Evolutionary conservation across 441 rosid species (phyloP).

Genomic region (Melastoma candidum): DNA sequence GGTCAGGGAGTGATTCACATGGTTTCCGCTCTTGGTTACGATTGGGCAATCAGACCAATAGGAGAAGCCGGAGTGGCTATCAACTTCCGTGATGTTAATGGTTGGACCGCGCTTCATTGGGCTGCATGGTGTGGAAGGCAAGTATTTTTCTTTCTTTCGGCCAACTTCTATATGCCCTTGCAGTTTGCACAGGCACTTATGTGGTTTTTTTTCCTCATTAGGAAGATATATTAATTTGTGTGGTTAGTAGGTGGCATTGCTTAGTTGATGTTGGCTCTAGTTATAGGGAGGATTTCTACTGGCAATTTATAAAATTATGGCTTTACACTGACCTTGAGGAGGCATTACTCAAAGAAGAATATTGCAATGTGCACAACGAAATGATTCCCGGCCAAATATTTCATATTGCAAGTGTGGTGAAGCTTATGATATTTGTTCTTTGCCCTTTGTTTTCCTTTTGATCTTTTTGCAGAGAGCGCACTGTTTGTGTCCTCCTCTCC

Average conservation of each 20-base stretch:
- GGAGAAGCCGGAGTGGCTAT: slow-evolving; percentile 42
- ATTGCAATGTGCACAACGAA: too few species aligned
- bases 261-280: too few species aligned
- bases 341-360: too few species aligned
- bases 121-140: slow-evolving; percentile 64
- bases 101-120: slow-evolving; percentile 68
- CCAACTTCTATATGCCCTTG: not conserved
- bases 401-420: slow-evolving; percentile 1
- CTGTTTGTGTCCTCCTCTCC: slow-evolving; percentile 43
- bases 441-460: not conserved
- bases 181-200: too few species aligned
- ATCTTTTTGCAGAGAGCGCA: slow-evolving; percentile 52
- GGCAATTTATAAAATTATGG: too few species aligned
- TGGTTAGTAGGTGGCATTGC: too few species aligned
- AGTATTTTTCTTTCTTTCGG: slow-evolving; percentile 13
- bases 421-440: not conserved
- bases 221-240: too few species aligned
- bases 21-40: slow-evolving; percentile 60
- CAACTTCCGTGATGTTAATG: slow-evolving; percentile 51
- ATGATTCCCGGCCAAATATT: too few species aligned
- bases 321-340: too few species aligned
- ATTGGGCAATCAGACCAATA: slow-evolving; percentile 45
- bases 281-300: too few species aligned
- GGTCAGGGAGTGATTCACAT: slow-evolving; percentile 62
- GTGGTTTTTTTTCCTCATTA: too few species aligned